A percentile compares a stretch with the other conserved stretches of the same genome.
These are phyloP conservation scores for Onygenales sp. DNA, from an alignment of 2,329 filamentous ascomycete species.

Conservation along the genomic window DNA sequence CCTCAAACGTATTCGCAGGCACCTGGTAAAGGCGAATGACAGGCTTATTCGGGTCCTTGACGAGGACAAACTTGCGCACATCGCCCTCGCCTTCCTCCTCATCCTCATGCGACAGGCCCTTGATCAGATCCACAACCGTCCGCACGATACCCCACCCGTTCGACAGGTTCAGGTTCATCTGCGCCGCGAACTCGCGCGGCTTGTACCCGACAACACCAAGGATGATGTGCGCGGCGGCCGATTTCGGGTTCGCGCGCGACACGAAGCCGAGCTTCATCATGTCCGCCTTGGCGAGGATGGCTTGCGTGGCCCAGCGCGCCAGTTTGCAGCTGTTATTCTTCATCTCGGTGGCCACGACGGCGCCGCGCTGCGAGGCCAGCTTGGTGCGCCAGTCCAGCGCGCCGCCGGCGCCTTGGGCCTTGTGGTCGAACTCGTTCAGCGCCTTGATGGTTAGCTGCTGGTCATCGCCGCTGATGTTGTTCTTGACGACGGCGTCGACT, in stretches of 20 bases:
- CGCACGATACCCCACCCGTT: slow-evolving; percentile 99
- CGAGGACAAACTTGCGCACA: slow-evolving; percentile 43
- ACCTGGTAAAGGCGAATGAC: slow-evolving; percentile 90
- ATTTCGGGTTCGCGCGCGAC: slow-evolving; percentile 84
- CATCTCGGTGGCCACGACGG: slow-evolving; percentile 98
- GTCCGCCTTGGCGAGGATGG: slow-evolving; percentile 93
- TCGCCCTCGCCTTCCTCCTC: slow-evolving; percentile 25
- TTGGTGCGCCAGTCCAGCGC: slow-evolving; percentile 96
- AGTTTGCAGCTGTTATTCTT: slow-evolving; percentile 99
- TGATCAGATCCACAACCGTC: slow-evolving; percentile 81
- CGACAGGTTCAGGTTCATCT: slow-evolving; percentile 95
- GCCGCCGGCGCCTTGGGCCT: slow-evolving; percentile 88
- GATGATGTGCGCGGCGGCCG: slow-evolving; percentile 86
- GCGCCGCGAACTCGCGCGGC: slow-evolving; percentile 87
- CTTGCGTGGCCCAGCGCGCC: slow-evolving; percentile 93
- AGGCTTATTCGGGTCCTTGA: slow-evolving; percentile 92
- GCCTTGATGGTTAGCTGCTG: slow-evolving; percentile 89
- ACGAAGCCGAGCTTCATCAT: slow-evolving; percentile 99
- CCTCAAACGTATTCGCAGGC: slow-evolving; percentile 78
- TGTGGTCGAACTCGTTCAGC: slow-evolving; percentile 97
- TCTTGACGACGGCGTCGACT: slow-evolving; percentile 92
- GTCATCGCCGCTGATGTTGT: slow-evolving; percentile 82
- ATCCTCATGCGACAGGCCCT: slow-evolving; percentile 25
- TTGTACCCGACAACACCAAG: slow-evolving; percentile 97
- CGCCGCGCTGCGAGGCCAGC: slow-evolving; percentile 87